Evolutionary conservation across 2,329 filamentous ascomycete genomes (phyloP).

Genomic region (Ophiocordyceps camponoti-rufipedis): DNA sequence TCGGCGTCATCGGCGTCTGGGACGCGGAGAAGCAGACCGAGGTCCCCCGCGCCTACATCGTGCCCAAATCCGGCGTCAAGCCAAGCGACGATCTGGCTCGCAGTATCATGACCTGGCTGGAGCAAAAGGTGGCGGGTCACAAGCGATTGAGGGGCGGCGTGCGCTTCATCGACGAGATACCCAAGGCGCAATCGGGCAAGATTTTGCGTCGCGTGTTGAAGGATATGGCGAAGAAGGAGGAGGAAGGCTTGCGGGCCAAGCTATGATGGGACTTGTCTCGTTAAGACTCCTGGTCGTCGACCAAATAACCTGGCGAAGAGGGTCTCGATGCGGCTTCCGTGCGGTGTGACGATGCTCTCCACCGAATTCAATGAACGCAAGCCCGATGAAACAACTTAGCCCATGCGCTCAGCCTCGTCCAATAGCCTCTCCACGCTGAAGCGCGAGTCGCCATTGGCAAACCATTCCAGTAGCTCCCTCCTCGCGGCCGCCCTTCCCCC

Average conservation of each 20-base stretch:
- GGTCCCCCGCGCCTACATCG: conserved; percentile 35
- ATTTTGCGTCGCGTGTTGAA: conserved; percentile 31
- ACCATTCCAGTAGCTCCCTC: conserved; percentile 60
- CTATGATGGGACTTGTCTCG: conserved; percentile 8
- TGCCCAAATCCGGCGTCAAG: conserved; percentile 16
- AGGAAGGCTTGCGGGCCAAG: conserved; percentile 13
- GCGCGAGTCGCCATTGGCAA: conserved; percentile 54
- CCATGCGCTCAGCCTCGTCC: conserved; percentile 74
- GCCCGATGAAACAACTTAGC: conserved; percentile 12
- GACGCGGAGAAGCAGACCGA: conserved; percentile 45
- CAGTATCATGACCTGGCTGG: conserved; percentile 21
- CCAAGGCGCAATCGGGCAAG: conserved; percentile 46
- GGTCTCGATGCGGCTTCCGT: too few relatives aligned
- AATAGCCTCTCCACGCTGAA: conserved; percentile 77
- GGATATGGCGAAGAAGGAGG: conserved; percentile 18
- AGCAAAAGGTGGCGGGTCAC: conserved; percentile 41
- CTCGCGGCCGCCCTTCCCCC: conserved; percentile 41
- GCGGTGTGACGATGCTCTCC: too few relatives aligned
- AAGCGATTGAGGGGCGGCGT: conserved; percentile 59
- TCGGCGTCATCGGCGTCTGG: conserved; percentile 44
- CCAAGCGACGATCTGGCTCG: conserved; percentile 13
- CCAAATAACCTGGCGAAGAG: too few relatives aligned
- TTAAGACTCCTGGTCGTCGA: too few relatives aligned
- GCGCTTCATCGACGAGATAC: conserved; percentile 46
- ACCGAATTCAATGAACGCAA: too few relatives aligned